phyloP scores from a whole-genome alignment of 345 rosid species.

The Psidium friedrichsthalianum region DNA sequence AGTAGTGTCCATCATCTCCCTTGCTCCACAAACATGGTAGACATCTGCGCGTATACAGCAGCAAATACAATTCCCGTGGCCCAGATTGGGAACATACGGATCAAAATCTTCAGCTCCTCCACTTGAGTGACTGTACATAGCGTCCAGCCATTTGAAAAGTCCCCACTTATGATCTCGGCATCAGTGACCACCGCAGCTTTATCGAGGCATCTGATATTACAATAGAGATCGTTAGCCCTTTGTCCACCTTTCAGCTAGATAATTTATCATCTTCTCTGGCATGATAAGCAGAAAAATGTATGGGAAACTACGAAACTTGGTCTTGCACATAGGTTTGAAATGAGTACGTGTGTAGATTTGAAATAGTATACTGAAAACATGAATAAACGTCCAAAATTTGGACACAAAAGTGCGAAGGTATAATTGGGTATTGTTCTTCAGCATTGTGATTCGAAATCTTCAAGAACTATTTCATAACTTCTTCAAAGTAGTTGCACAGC shows the following conservation, averaged over 20 bases:
- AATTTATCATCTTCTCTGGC: background rate
- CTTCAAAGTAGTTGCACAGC: background rate
- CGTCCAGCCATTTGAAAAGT: conserved; percentile 24
- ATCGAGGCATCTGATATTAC: conserved; percentile 27
- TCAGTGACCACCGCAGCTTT: conserved; percentile 31
- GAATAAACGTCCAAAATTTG: background rate
- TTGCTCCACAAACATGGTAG: conserved; percentile 42
- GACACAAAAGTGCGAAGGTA: background rate
- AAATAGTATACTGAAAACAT: background rate
- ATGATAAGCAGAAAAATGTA: background rate
- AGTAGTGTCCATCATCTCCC: conserved; percentile 31
- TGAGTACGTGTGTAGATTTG: background rate
- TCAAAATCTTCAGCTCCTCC: conserved; percentile 34
- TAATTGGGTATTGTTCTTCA: background rate
- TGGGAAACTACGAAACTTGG: background rate
- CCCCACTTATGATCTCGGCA: conserved; percentile 15
- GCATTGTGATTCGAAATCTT: background rate
- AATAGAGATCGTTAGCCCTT: background rate
- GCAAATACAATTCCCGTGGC: conserved; percentile 33
- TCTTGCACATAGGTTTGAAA: background rate
- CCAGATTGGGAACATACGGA: conserved; percentile 44
- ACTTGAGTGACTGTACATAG: conserved; percentile 50
- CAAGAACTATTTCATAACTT: background rate
- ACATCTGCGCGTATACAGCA: conserved; percentile 34
- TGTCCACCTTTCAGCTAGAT: background rate